These are phyloP conservation scores for Nigrospora sphaerica DNA, from an alignment of 2,329 filamentous ascomycete species.

Conservation along the genomic window DNA sequence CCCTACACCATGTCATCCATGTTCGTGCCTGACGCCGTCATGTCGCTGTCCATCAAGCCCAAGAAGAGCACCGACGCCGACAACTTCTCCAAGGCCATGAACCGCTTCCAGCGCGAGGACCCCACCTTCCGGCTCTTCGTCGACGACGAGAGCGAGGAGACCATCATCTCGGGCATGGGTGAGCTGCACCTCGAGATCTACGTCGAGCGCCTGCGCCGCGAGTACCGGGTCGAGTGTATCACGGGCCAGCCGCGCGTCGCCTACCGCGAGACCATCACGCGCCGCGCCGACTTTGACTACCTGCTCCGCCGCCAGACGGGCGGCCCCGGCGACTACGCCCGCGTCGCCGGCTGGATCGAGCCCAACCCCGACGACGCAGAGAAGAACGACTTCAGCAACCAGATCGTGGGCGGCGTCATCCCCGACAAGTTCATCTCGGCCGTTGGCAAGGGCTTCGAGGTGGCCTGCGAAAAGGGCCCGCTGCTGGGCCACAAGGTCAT, in stretches of 20 bases:
- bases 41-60: constrained; percentile 94
- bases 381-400: constrained; percentile 77
- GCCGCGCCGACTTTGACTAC: constrained; percentile 80
- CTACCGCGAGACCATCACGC: constrained; percentile 88
- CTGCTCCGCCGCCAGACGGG: constrained; percentile 92
- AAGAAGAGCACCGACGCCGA: constrained; percentile 87
- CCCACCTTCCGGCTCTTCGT: constrained; percentile 95
- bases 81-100: constrained; percentile 98
- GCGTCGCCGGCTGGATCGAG: constrained; percentile 87
- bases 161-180: constrained; percentile 97
- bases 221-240: constrained; percentile 92
- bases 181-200: constrained; percentile 97
- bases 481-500: constrained; percentile 90
- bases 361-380: constrained; percentile 62
- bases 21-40: constrained; percentile 96
- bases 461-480: constrained; percentile 77
- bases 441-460: constrained; percentile 89
- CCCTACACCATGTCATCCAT: constrained; percentile 97
- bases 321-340: constrained; percentile 90
- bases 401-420: constrained; percentile 83
- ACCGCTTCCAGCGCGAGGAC: constrained; percentile 96
- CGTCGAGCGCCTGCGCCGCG: constrained; percentile 89
- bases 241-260: constrained; percentile 97
- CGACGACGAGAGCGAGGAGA: constrained; percentile 88
- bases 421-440: constrained; percentile 93